Conservation (phyloP, 1,284 basidiomycete species). For the Ustilago vetiveriae region DNA sequence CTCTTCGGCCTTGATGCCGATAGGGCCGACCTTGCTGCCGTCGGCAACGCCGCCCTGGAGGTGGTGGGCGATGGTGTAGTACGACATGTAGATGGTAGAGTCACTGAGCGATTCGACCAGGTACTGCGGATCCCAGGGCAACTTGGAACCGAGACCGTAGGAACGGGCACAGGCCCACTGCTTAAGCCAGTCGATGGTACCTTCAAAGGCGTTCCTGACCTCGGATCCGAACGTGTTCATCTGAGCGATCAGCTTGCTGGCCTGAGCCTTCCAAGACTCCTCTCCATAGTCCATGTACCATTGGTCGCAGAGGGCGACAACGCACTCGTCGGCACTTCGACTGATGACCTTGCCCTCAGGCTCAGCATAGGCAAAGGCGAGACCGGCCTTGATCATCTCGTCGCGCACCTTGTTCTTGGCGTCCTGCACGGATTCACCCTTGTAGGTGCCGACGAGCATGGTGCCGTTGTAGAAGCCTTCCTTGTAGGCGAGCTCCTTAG, state of each 20-base stretch:
- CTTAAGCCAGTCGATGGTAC: constrained; percentile 92
- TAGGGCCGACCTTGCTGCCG: constrained; percentile 80
- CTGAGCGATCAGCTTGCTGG: constrained; percentile 81
- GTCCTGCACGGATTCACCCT: constrained; percentile 85
- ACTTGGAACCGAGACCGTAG: constrained; percentile 92
- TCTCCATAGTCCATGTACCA: constrained; percentile 99
- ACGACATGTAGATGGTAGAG: constrained; percentile 98
- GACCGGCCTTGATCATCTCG: constrained; percentile 79
- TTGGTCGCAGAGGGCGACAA: constrained; percentile 97
- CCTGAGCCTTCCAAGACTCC: constrained; percentile 82
- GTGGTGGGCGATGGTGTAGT: constrained; percentile 84
- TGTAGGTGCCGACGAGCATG: constrained; percentile 89
- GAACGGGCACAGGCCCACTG: constrained; percentile 98
- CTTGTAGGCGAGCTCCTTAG: constrained; percentile 98
- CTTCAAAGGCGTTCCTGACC: constrained; percentile 91
- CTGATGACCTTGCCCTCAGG: constrained; percentile 92
- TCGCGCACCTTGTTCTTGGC: constrained; percentile 89
- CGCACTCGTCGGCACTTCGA: constrained; percentile 91
- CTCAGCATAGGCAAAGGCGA: constrained; percentile 92
- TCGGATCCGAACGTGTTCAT: constrained; percentile 92
- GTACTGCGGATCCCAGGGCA: constrained; percentile 97
- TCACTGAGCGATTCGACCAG: constrained; percentile 96
- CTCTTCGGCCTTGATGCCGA: constrained; percentile 86
- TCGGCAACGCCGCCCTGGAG: constrained; percentile 74
- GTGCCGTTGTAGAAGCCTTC: constrained; percentile 95